Evolutionary conservation across 192 early-diverging fungal species (phyloP).

Genomic region (Coemansia sp.): DNA sequence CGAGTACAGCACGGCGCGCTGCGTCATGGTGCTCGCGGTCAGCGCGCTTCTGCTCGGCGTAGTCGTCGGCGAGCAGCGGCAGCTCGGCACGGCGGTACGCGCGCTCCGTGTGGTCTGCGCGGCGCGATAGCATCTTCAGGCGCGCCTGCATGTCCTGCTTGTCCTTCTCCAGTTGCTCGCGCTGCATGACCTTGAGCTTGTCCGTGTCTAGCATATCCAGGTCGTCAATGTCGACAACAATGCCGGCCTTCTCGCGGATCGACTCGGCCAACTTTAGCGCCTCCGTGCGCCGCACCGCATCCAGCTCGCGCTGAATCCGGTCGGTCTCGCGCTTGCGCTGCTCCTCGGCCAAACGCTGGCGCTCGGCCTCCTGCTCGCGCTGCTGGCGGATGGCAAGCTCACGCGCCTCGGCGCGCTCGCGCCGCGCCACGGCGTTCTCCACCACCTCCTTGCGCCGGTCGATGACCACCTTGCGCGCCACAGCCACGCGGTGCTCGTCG

Average conservation of each 20-base stretch:
- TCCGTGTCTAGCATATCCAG: conserved; percentile 82
- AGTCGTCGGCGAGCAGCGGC: conserved; percentile 88
- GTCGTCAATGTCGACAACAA: conserved; percentile 67
- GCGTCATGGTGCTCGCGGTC: conserved; percentile 82
- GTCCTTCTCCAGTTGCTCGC: conserved; percentile 91
- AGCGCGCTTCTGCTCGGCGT: conserved; percentile 84
- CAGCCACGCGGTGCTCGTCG: conserved; percentile 79
- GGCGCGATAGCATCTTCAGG: conserved; percentile 74
- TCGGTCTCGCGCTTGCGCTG: conserved; percentile 80
- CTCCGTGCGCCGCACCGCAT: conserved; percentile 82
- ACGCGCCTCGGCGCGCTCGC: conserved; percentile 84
- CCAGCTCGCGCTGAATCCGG: conserved; percentile 72
- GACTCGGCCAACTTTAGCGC: conserved; percentile 84
- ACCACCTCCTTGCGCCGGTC: conserved; percentile 82
- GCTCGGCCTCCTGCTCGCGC: conserved; percentile 83
- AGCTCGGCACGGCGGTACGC: conserved; percentile 92
- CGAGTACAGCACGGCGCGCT: conserved; percentile 70
- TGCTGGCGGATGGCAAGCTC: conserved; percentile 72
- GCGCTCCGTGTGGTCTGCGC: conserved; percentile 90
- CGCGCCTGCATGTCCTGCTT: conserved; percentile 79
- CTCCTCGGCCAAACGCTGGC: conserved; percentile 84
- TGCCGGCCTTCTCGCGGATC: conserved; percentile 68
- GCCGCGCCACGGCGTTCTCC: conserved; percentile 72
- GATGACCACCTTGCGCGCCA: conserved; percentile 84
- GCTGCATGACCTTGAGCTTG: conserved; percentile 80